A percentile compares a stretch with the other conserved stretches of the same genome.
Evolutionary conservation across 352 stramenopile species (phyloP).

Genomic region (Globisporangium acanthophoron): DNA sequence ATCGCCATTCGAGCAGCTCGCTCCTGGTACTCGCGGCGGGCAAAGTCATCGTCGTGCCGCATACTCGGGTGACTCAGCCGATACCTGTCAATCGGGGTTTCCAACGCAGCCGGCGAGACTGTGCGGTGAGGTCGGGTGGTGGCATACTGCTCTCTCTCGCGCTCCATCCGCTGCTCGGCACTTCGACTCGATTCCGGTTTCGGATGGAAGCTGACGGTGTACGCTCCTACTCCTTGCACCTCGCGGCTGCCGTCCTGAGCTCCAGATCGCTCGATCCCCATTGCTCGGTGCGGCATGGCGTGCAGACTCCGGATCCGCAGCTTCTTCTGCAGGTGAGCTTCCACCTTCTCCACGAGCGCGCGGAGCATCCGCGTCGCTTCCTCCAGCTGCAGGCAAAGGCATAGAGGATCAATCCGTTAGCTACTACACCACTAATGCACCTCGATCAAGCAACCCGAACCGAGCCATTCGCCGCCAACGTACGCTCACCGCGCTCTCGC

Average conservation of each 20-base stretch:
- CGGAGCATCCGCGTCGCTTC: conserved; percentile 34
- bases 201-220: no score
- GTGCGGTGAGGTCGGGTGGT: background rate
- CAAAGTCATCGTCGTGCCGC: background rate
- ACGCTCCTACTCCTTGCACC: background rate
- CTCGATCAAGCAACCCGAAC: no score
- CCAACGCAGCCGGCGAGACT: conserved; percentile 1
- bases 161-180: background rate
- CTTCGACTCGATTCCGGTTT: background rate
- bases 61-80: background rate
- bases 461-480: background rate
- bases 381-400: conserved; percentile 23
- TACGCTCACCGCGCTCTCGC: conserved; percentile 29
- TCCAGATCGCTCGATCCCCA: background rate
- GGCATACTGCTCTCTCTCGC: conserved; percentile 1
- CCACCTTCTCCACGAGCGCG: conserved; percentile 39
- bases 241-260: background rate
- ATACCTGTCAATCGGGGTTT: conserved; percentile 7
- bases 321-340: conserved; percentile 50
- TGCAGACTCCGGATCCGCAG: conserved; percentile 14
- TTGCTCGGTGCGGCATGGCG: background rate
- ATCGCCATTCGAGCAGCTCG: background rate
- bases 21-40: background rate
- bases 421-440: no score
- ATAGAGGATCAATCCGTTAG: background rate